Percentiles rank a stretch among this genome's conserved stretches.
These are phyloP conservation scores for Nitzschia inconspicua DNA, from an alignment of 108 stramenopile species.

Conservation along the genomic window DNA sequence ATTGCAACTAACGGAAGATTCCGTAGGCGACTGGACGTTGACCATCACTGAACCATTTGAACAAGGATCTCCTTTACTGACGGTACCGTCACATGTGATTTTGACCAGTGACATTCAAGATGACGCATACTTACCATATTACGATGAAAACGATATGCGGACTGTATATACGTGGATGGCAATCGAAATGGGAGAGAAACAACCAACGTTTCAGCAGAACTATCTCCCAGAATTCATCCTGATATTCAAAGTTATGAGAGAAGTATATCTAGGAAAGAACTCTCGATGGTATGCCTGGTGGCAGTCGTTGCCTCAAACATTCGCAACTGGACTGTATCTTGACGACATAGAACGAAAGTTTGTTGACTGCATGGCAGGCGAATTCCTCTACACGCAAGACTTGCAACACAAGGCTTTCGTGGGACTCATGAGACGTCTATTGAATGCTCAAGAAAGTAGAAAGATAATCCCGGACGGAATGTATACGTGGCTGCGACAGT, in stretches of 20 bases:
- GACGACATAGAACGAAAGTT: constrained; percentile 19
- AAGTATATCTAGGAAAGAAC: constrained; percentile 35
- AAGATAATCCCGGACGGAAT: constrained; percentile 1
- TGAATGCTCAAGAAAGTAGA: neutral
- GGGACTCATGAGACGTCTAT: constrained; percentile 1
- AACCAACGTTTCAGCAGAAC: neutral
- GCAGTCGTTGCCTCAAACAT: constrained; percentile 43
- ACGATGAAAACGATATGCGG: neutral
- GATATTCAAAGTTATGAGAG: constrained; percentile 41
- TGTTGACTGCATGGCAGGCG: constrained; percentile 18
- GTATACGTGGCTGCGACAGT: constrained; percentile 6
- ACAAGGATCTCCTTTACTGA: constrained; percentile 15
- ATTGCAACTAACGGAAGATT: constrained; percentile 9
- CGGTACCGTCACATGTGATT: constrained; percentile 20
- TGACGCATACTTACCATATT: constrained; percentile 4
- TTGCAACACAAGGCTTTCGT: constrained; percentile 20
- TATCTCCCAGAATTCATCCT: constrained; percentile 39
- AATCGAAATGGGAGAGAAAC: neutral
- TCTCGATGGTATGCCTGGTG: constrained; percentile 43
- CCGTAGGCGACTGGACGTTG: constrained; percentile 24
- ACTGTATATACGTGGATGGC: neutral
- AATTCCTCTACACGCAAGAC: constrained; percentile 12
- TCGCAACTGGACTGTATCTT: constrained; percentile 48
- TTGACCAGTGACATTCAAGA: constrained; percentile 5
- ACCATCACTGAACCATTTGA: neutral